phyloP scores from a whole-genome alignment of 495 filamentous ascomycete genomes.

The Darksidea phi region DNA sequence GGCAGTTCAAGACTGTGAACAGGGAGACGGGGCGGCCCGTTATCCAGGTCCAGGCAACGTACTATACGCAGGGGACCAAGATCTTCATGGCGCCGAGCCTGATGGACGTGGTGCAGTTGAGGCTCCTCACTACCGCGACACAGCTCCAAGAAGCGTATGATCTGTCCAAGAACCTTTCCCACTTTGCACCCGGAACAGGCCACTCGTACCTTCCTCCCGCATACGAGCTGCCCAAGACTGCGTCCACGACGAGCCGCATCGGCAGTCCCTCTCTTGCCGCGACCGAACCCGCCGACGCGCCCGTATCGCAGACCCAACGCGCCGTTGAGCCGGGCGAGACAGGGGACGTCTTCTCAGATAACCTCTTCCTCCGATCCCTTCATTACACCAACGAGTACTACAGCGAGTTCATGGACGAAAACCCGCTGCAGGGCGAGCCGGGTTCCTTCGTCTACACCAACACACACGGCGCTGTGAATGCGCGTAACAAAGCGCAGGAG shows the following conservation, averaged over 20 bases:
- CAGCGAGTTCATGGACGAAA: conserved; percentile 85
- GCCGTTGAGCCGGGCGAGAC: not conserved
- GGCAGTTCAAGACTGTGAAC: conserved; percentile 65
- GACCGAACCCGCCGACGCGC: not conserved
- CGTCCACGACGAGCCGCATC: conserved; percentile 5
- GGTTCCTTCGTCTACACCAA: conserved; percentile 78
- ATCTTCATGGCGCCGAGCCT: conserved; percentile 88
- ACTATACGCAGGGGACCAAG: conserved; percentile 80
- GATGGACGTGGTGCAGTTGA: conserved; percentile 69
- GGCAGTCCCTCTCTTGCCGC: conserved; percentile 2
- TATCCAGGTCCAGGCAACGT: conserved; percentile 69
- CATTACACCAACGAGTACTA: conserved; percentile 31
- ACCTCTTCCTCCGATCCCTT: conserved; percentile 37
- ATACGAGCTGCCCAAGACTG: conserved; percentile 42
- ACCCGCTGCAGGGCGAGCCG: conserved; percentile 78
- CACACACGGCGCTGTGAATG: conserved; percentile 49
- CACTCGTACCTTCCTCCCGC: conserved; percentile 66
- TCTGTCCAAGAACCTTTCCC: conserved; percentile 60
- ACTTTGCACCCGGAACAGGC: conserved; percentile 70
- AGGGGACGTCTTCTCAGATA: conserved; percentile 38
- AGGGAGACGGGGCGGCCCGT: conserved; percentile 56
- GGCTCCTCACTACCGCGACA: conserved; percentile 62
- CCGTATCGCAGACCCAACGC: not conserved
- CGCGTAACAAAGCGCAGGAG: conserved; percentile 34
- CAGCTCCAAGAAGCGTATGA: conserved; percentile 68